phyloP scores from a whole-genome alignment of 345 rosid genomes.

The Populus davidiana region DNA sequence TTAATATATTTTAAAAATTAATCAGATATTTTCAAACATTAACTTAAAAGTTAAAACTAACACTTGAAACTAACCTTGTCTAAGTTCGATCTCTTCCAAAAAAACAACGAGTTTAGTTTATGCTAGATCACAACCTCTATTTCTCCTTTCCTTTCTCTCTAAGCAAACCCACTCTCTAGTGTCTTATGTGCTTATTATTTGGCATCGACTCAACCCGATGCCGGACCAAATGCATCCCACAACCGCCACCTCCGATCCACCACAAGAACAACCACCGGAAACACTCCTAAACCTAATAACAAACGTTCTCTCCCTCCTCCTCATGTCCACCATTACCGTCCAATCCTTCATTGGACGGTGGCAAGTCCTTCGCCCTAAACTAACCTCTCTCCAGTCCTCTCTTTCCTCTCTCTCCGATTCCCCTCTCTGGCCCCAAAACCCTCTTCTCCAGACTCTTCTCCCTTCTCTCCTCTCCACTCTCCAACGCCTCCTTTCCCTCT shows the following conservation, averaged over 20 bases:
- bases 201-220: neutral
- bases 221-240: slow-evolving; percentile 40
- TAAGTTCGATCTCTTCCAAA: neutral
- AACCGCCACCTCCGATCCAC: slow-evolving; percentile 20
- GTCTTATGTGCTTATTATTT: neutral
- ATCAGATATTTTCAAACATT: too few species aligned
- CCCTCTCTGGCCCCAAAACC: slow-evolving; percentile 66
- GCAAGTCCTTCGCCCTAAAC: slow-evolving; percentile 65
- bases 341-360: slow-evolving; percentile 68
- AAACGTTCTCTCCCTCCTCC: slow-evolving; percentile 62
- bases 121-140: neutral
- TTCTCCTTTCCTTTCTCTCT: slow-evolving; percentile 22
- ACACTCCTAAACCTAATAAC: slow-evolving; percentile 55
- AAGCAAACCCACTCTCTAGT: slow-evolving; percentile 7
- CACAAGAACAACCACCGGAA: slow-evolving; percentile 38
- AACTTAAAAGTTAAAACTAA: too few species aligned
- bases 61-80: too few species aligned
- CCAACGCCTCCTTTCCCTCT: slow-evolving; percentile 67
- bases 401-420: slow-evolving; percentile 60
- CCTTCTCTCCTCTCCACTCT: slow-evolving; percentile 70
- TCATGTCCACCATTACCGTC: slow-evolving; percentile 54
- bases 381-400: slow-evolving; percentile 48
- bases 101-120: too few species aligned
- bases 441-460: slow-evolving; percentile 67
- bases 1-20: too few species aligned